Conservation (phyloP, 805 yeast species). For the Zygosaccharomyces gambellarensis region DNA sequence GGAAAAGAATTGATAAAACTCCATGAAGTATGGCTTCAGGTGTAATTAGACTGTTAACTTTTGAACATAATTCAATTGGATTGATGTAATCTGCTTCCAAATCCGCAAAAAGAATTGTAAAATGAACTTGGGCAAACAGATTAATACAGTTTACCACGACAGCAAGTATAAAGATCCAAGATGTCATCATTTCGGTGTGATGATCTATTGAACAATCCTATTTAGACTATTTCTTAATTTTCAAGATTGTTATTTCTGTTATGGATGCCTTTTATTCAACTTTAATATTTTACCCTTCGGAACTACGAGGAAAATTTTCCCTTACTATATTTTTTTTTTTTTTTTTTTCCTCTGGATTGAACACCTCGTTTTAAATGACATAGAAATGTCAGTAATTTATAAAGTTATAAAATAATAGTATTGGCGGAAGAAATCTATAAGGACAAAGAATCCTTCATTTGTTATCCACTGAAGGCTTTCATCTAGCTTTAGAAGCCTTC, state of each 20-base stretch:
- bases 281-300: not conserved
- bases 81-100: conserved; percentile 94
- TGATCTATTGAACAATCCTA: not conserved
- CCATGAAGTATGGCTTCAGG: conserved; percentile 90
- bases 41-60: conserved; percentile 78
- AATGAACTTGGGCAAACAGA: conserved; percentile 87
- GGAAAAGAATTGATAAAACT: conserved; percentile 59
- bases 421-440: no score
- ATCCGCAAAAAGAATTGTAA: conserved; percentile 93
- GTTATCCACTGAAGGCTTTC: no score
- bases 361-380: not conserved
- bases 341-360: not conserved
- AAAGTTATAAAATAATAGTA: no score
- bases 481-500: no score
- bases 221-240: not conserved
- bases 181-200: conserved; percentile 9
- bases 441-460: no score
- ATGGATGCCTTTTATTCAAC: not conserved
- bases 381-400: not conserved
- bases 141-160: conserved; percentile 82
- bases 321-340: not conserved
- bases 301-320: not conserved
- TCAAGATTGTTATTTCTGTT: not conserved
- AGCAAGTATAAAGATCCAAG: conserved; percentile 54
- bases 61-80: conserved; percentile 93